Evolutionary conservation across 495 filamentous ascomycete genomes (phyloP), one percentile per base, ranked within the genome.

Genomic region (Bathelium albidoporum): DNA sequence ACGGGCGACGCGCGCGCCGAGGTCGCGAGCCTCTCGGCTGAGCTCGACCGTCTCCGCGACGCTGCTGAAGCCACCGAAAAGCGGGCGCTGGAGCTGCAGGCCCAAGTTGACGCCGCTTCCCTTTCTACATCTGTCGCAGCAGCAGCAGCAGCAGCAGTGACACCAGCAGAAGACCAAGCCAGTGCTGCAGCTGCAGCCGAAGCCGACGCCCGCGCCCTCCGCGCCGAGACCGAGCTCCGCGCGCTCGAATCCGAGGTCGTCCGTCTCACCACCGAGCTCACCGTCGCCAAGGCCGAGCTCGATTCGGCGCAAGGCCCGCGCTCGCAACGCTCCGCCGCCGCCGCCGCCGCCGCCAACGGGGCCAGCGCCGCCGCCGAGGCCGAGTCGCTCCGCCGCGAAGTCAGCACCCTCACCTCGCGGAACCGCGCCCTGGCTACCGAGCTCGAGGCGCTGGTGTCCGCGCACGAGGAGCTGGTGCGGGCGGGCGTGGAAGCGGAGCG

Each of bases 211-310:
- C 59, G 36, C 34, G 31, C 59, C n/a, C 32, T 32, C 18, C 39
- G 29, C 11, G 32, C 64, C 49, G 86, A 84, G 64, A 75, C 79
- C 12, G 90, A 95, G 69, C 79, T 94, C 72, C 81, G 87, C 14
- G 78, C 82, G 32, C 79, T 95, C 59, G 91, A 95, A 71, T 81
- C 84, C 66, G 89, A 94, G 73, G 80, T 96, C 63, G 88, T 91
- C 55, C 85, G 90, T 62, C 79, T 95, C 58, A 90, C 91, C 62
- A 97, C 92, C 41, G 94, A 97, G 71, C 78, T 95, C 63, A 92
- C 92, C 55, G 84, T 98, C 75, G 89, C 89, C 62, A 90, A 89
- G 73, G 94, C 94, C 4, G 94, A 98, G 77, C 87, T 97, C 36
- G 94, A 98, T 70, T 89, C 90, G 60, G 93, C 94, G 22, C 95